These are phyloP conservation scores for Orbilia ellipsospora DNA, from an alignment of 2,329 filamentous ascomycete genomes.

Conservation along the genomic window DNA sequence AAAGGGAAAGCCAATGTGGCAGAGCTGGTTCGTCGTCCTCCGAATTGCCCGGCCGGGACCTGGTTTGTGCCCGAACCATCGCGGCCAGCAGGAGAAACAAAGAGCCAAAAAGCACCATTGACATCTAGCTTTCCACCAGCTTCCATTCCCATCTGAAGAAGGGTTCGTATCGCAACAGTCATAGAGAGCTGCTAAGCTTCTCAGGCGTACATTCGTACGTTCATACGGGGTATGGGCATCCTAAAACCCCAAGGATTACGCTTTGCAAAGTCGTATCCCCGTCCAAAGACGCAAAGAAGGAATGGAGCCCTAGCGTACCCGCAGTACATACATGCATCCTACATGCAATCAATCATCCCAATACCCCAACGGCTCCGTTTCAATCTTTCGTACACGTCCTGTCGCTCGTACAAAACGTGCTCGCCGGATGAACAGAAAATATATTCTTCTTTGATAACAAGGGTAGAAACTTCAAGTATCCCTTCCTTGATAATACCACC, in stretches of 20 bases:
- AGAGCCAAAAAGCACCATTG: not conserved
- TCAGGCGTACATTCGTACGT: conserved; percentile 41
- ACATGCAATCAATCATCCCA: no score
- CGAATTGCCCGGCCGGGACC: not conserved
- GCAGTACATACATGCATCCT: not conserved
- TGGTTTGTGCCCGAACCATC: conserved; percentile 16
- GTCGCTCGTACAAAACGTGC: no score
- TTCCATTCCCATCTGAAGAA: conserved; percentile 28
- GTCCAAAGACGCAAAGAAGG: conserved; percentile 41
- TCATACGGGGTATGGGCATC: conserved; percentile 2
- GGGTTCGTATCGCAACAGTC: no score
- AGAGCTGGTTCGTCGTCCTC: conserved; percentile 21
- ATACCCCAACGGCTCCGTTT: no score
- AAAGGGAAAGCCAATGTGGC: conserved; percentile 21
- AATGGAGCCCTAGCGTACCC: not conserved
- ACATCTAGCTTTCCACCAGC: conserved; percentile 33
- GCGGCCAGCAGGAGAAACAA: not conserved
- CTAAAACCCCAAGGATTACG: conserved; percentile 26
- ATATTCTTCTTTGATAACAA: no score
- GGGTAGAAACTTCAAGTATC: not conserved
- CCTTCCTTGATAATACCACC: conserved; percentile 1
- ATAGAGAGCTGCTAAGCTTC: not conserved
- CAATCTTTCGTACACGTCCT: no score
- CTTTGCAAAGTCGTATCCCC: conserved; percentile 11
- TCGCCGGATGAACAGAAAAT: no score